phyloP scores from a whole-genome alignment of 2,329 filamentous ascomycete species.

The Colletotrichum paranaense region DNA sequence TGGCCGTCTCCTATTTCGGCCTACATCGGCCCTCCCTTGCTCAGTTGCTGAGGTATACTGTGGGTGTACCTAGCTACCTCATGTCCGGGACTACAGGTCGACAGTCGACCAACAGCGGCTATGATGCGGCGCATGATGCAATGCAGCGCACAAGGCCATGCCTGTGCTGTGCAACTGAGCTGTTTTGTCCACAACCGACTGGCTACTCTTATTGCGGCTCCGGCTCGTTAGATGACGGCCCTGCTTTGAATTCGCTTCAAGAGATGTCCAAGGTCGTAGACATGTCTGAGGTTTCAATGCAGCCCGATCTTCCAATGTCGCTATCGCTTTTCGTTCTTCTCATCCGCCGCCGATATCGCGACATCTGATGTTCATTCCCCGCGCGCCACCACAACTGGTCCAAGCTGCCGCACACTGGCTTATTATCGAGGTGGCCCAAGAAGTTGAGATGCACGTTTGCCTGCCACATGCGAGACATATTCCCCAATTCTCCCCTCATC shows the following conservation, averaged over 20 bases:
- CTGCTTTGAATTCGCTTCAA: constrained; percentile 2
- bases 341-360: constrained; percentile 32
- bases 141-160: constrained; percentile 29
- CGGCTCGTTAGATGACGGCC: not conserved
- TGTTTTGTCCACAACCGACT: not conserved
- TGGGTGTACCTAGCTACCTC: not conserved
- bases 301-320: constrained; percentile 9
- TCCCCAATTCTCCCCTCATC: constrained; percentile 7
- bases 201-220: not conserved
- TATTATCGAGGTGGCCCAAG: not conserved
- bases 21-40: constrained; percentile 15
- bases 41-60: constrained; percentile 2
- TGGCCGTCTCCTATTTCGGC: constrained; percentile 15
- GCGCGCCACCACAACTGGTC: constrained; percentile 11
- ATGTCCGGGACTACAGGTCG: not conserved
- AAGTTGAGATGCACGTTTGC: not conserved
- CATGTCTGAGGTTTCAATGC: constrained; percentile 24
- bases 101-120: constrained; percentile 12
- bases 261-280: constrained; percentile 1
- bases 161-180: constrained; percentile 10
- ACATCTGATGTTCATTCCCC: constrained; percentile 31
- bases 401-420: not conserved
- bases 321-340: constrained; percentile 12
- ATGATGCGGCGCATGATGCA: constrained; percentile 30
- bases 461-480: constrained; percentile 22